Evolutionary conservation across 1,284 basidiomycete genomes (phyloP).

Genomic region (Amylostereum chailletii): DNA sequence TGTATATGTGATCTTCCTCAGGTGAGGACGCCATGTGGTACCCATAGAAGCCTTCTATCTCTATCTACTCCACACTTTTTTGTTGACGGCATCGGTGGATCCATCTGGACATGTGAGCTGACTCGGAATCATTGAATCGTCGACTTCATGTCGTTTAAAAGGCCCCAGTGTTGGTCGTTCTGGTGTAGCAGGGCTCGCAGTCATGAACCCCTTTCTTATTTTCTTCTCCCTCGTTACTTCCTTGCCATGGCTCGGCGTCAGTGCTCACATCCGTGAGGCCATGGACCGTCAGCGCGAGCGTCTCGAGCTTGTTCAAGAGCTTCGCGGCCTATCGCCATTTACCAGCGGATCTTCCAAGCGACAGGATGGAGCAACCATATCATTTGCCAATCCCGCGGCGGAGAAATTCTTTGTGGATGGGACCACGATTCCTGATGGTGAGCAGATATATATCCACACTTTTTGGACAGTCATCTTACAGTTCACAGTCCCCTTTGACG

Average conservation of each 20-base stretch:
- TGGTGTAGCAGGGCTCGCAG: too few relatives aligned
- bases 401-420: slow-evolving; percentile 7
- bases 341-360: background rate
- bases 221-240: background rate
- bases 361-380: background rate
- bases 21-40: too few relatives aligned
- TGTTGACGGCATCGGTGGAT: too few relatives aligned
- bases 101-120: too few relatives aligned
- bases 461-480: slow-evolving; percentile 17
- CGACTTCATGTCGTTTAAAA: too few relatives aligned
- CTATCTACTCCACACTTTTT: too few relatives aligned
- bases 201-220: background rate
- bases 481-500: slow-evolving; percentile 28
- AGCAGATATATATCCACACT: background rate
- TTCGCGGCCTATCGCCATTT: too few relatives aligned
- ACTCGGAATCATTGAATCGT: too few relatives aligned
- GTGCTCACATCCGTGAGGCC: background rate
- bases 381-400: slow-evolving; percentile 5
- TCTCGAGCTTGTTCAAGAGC: too few relatives aligned
- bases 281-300: background rate
- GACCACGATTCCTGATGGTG: slow-evolving; percentile 6
- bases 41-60: too few relatives aligned
- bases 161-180: too few relatives aligned
- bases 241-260: background rate
- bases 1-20: too few relatives aligned